Percentiles rank a stretch among this genome's conserved stretches.
These are phyloP conservation scores for Cladosporium sp. DNA, from an alignment of 2,329 filamentous ascomycete genomes.

Conservation along the genomic window DNA sequence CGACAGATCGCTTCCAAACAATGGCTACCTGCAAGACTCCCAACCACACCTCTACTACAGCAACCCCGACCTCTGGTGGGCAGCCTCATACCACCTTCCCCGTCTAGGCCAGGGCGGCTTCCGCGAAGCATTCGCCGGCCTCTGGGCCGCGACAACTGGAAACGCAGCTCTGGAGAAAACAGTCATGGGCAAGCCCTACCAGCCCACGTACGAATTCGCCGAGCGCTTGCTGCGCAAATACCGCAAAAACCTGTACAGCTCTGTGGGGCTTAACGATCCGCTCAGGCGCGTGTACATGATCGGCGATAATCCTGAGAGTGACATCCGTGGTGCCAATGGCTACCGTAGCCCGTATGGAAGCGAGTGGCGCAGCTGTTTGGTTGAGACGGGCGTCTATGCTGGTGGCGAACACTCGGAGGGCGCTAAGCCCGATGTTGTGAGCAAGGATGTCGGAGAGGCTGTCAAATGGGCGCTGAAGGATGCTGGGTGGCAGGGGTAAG, in stretches of 20 bases:
- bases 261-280: conserved; percentile 38
- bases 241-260: conserved; percentile 51
- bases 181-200: conserved; percentile 80
- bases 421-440: conserved; percentile 63
- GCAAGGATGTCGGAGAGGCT: conserved; percentile 73
- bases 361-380: conserved; percentile 75
- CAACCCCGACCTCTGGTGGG: conserved; percentile 89
- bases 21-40: conserved; percentile 77
- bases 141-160: conserved; percentile 73
- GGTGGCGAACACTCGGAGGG: conserved; percentile 58
- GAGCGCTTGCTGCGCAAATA: conserved; percentile 69
- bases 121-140: conserved; percentile 73
- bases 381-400: conserved; percentile 76
- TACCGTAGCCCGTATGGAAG: conserved; percentile 67
- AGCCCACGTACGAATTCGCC: conserved; percentile 78
- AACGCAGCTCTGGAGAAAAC: conserved; percentile 43
- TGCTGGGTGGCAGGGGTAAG: conserved; percentile 41
- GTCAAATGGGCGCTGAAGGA: conserved; percentile 72
- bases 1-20: conserved; percentile 61
- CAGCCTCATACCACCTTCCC: conserved; percentile 78
- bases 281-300: conserved; percentile 87
- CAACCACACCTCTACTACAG: conserved; percentile 84
- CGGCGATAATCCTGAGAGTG: conserved; percentile 71
- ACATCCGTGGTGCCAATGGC: conserved; percentile 83
- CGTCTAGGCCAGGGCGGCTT: conserved; percentile 92